A percentile compares a stretch with the other conserved stretches of the same genome.
These are phyloP conservation scores for Anisogramma anomala DNA, from an alignment of 2,329 filamentous ascomycete genomes.

Conservation along the genomic window DNA sequence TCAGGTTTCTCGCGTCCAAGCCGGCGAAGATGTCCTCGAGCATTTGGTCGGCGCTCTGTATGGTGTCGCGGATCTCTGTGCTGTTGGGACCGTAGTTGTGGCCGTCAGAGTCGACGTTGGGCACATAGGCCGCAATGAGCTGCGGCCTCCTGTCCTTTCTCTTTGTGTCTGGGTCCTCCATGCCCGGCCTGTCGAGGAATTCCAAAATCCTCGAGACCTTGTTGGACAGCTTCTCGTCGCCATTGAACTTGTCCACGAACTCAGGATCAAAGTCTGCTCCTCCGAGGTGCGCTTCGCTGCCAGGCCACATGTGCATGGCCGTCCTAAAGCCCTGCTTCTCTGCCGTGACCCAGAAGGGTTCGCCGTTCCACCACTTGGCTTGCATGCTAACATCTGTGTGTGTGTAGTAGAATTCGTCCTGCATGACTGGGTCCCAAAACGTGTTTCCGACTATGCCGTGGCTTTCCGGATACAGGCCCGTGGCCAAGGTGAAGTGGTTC, in stretches of 20 bases:
- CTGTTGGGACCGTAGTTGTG: constrained; percentile 89
- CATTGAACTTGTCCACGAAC: constrained; percentile 77
- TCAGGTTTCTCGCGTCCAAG: constrained; percentile 71
- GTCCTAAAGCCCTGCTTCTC: constrained; percentile 68
- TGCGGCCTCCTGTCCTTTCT: constrained; percentile 59
- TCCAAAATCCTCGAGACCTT: constrained; percentile 73
- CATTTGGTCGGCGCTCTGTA: constrained; percentile 72
- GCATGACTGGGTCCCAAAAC: constrained; percentile 74
- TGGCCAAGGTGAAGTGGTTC: constrained; percentile 88
- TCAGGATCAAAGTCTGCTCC: constrained; percentile 64
- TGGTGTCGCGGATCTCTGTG: constrained; percentile 74
- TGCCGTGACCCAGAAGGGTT: constrained; percentile 88
- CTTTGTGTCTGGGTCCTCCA: constrained; percentile 42
- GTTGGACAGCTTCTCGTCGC: constrained; percentile 56
- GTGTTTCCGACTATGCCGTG: constrained; percentile 90
- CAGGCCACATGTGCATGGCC: constrained; percentile 98
- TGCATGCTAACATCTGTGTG: constrained; percentile 64
- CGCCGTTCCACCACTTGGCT: constrained; percentile 87
- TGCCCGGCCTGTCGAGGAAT: constrained; percentile 73
- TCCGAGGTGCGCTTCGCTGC: constrained; percentile 76
- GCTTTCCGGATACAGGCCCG: constrained; percentile 81
- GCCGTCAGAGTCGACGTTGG: constrained; percentile 78
- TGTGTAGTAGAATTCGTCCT: constrained; percentile 81
- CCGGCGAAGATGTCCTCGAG: constrained; percentile 64
- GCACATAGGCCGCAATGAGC: constrained; percentile 88